A percentile compares a stretch with the other conserved stretches of the same genome.
Evolutionary conservation across 192 early-diverging fungal genomes (phyloP).

Genomic region (Backusella australiensis): DNA sequence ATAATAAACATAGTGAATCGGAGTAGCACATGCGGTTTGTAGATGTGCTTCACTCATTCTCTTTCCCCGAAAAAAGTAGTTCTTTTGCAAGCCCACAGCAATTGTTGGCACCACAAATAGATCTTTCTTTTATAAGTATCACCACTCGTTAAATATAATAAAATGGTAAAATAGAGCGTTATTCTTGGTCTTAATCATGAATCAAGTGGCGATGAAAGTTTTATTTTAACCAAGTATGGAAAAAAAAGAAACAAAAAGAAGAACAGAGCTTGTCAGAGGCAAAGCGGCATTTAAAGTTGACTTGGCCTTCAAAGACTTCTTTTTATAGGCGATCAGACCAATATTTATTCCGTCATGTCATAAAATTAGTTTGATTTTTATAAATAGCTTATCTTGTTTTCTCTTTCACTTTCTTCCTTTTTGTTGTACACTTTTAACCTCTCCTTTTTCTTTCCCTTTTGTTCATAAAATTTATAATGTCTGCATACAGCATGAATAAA

Average conservation of each 20-base stretch:
- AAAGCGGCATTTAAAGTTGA: background rate
- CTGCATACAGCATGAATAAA: slow-evolving; percentile 2
- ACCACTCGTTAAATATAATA: background rate
- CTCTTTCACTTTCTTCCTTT: background rate
- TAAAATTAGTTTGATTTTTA: background rate
- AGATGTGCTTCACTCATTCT: background rate
- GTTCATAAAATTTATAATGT: background rate
- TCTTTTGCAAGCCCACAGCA: background rate
- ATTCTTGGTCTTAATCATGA: background rate
- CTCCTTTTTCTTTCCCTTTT: background rate
- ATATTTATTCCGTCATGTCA: slow-evolving; percentile 7
- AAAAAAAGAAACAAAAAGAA: background rate
- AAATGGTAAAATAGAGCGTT: background rate
- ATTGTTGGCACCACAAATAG: background rate
- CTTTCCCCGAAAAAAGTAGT: background rate
- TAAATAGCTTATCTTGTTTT: background rate
- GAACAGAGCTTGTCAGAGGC: background rate
- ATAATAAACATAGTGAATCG: background rate
- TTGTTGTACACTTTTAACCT: background rate
- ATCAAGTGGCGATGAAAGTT: background rate
- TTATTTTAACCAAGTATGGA: background rate
- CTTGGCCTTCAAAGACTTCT: background rate
- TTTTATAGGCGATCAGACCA: background rate
- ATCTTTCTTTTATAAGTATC: background rate
- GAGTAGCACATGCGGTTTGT: background rate